phyloP scores from a whole-genome alignment of 2,329 filamentous ascomycete genomes.

The Alternaria burnsii region DNA sequence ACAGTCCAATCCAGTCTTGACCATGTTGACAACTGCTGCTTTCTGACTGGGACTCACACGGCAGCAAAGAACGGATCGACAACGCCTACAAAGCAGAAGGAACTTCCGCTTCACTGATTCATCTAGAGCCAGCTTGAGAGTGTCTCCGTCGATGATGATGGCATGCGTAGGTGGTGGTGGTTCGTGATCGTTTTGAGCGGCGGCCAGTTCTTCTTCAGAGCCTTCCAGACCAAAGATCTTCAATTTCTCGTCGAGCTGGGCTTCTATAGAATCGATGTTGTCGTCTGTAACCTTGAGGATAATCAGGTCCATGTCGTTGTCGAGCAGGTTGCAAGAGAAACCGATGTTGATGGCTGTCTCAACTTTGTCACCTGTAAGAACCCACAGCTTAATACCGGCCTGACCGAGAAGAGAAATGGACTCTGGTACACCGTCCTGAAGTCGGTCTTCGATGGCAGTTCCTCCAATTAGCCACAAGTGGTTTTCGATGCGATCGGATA shows the following conservation, averaged over 20 bases:
- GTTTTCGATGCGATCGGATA: conserved; percentile 89
- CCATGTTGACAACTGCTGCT: conserved; percentile 94
- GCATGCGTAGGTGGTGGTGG: conserved; percentile 88
- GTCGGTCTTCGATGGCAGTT: conserved; percentile 94
- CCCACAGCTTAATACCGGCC: conserved; percentile 98
- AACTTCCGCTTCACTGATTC: conserved; percentile 90
- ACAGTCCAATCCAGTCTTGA: conserved; percentile 92
- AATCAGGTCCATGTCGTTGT: conserved; percentile 97
- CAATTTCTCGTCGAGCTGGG: conserved; percentile 78
- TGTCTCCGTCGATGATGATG: conserved; percentile 93
- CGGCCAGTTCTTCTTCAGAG: conserved; percentile 81
- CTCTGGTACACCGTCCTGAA: conserved; percentile 96
- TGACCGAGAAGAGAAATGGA: conserved; percentile 90
- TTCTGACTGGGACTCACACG: conserved; percentile 97
- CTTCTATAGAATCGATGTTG: conserved; percentile 68
- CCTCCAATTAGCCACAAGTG: conserved; percentile 88
- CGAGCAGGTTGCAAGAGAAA: conserved; percentile 96
- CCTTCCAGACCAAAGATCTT: conserved; percentile 79
- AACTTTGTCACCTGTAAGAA: conserved; percentile 97
- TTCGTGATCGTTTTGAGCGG: conserved; percentile 82
- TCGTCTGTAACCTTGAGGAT: conserved; percentile 86
- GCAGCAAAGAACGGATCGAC: conserved; percentile 95
- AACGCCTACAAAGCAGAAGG: conserved; percentile 93
- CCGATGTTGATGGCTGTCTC: conserved; percentile 99
- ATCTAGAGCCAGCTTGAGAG: conserved; percentile 84